Percentiles rank a stretch among this genome's conserved stretches.
phyloP scores from a whole-genome alignment of 768 basidiomycete species.

The Serendipita sp. region DNA sequence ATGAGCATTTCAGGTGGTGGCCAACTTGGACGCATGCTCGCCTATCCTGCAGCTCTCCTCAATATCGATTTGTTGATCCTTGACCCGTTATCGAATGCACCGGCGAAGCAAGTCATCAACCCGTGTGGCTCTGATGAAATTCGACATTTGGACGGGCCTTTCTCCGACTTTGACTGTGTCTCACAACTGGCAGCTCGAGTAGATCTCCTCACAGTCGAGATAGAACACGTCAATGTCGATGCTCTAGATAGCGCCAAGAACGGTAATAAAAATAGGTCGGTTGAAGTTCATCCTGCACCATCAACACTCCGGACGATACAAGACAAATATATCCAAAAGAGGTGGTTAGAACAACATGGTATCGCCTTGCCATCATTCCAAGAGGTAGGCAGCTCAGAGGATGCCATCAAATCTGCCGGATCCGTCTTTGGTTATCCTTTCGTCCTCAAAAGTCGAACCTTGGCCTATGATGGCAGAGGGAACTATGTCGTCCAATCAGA shows the following conservation, averaged over 20 bases:
- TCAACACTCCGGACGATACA: constrained; percentile 75
- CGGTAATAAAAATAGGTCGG: constrained; percentile 14
- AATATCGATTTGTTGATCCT: constrained; percentile 73
- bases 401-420: constrained; percentile 37
- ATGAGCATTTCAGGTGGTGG: constrained; percentile 53
- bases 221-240: constrained; percentile 80
- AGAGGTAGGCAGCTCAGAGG: constrained; percentile 35
- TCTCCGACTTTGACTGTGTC: constrained; percentile 65
- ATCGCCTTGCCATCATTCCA: constrained; percentile 45
- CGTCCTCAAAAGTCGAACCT: constrained; percentile 90
- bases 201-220: constrained; percentile 86
- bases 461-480: constrained; percentile 92
- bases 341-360: constrained; percentile 32
- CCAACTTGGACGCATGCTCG: constrained; percentile 94
- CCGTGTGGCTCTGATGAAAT: constrained; percentile 27
- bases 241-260: constrained; percentile 48
- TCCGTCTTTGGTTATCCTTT: constrained; percentile 60
- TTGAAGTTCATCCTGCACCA: constrained; percentile 52
- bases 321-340: constrained; percentile 51
- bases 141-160: constrained; percentile 74
- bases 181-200: constrained; percentile 60
- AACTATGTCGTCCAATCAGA: constrained; percentile 59
- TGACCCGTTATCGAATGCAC: constrained; percentile 60
- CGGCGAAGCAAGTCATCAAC: constrained; percentile 77
- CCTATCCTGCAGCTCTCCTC: constrained; percentile 71